A percentile compares a stretch with the other conserved stretches of the same genome.
phyloP scores from a whole-genome alignment of 768 basidiomycete species.

The Phaeotremella fagi region DNA sequence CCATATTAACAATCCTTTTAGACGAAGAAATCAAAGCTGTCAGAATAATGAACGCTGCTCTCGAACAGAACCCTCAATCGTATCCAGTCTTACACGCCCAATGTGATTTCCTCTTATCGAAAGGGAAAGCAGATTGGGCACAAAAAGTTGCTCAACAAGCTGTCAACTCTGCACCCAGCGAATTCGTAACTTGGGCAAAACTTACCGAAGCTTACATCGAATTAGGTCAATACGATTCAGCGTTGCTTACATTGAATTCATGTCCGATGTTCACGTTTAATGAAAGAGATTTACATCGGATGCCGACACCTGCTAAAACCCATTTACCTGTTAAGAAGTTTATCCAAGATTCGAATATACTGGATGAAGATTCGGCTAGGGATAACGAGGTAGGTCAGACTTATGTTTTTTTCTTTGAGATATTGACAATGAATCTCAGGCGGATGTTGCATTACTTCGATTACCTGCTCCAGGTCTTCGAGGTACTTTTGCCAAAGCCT shows the following conservation, averaged over 20 bases:
- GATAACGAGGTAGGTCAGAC: slow-evolving; percentile 62
- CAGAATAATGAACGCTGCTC: slow-evolving; percentile 79
- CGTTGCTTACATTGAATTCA: slow-evolving; percentile 90
- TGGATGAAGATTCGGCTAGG: slow-evolving; percentile 75
- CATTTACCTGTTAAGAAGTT: slow-evolving; percentile 80
- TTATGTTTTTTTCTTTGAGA: background rate
- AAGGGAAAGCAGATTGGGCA: slow-evolving; percentile 81
- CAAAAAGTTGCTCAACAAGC: slow-evolving; percentile 87
- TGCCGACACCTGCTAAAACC: slow-evolving; percentile 69
- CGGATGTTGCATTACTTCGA: slow-evolving; percentile 88
- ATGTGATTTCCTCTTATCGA: slow-evolving; percentile 84
- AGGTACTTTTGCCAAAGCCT: slow-evolving; percentile 94
- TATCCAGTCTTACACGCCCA: slow-evolving; percentile 92
- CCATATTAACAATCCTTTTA: no score
- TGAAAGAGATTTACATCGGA: slow-evolving; percentile 85
- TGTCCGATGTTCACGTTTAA: slow-evolving; percentile 99
- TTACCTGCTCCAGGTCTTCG: slow-evolving; percentile 88
- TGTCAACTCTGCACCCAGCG: slow-evolving; percentile 96
- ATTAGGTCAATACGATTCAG: slow-evolving; percentile 73
- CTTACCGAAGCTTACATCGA: slow-evolving; percentile 93
- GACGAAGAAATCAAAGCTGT: slow-evolving; percentile 99
- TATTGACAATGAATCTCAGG: no score
- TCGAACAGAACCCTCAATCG: slow-evolving; percentile 80
- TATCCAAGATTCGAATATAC: slow-evolving; percentile 70
- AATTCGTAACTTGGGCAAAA: slow-evolving; percentile 99